Percentiles rank a stretch among this genome's conserved stretches.
Evolutionary conservation across 2,329 filamentous ascomycete species (phyloP).

Genomic region (Colletotrichum sp.): DNA sequence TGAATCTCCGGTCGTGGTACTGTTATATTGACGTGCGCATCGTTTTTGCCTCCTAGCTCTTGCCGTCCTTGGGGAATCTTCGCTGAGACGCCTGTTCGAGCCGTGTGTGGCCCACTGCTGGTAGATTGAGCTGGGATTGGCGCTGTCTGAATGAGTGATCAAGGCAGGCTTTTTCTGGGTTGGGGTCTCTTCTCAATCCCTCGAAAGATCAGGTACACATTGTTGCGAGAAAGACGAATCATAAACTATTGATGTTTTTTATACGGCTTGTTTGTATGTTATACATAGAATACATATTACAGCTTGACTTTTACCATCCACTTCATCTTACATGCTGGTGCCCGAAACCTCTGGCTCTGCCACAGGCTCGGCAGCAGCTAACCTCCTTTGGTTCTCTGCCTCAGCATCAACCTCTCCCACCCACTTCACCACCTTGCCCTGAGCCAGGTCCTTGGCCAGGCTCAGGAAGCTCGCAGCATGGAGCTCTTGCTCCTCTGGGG

Average conservation of each 20-base stretch:
- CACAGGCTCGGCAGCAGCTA: not conserved
- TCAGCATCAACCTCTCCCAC: not conserved
- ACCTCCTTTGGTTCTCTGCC: not conserved
- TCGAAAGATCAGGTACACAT: not conserved
- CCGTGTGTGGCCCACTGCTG: not conserved
- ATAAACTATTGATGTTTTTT: not conserved
- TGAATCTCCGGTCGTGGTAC: not conserved
- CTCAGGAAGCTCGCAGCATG: not conserved
- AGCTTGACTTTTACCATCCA: not conserved
- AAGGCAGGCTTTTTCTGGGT: not conserved
- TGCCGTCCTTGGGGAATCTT: not conserved
- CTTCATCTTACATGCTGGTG: not conserved
- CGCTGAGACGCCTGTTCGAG: not conserved
- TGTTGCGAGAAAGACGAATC: not conserved
- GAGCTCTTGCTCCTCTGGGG: not conserved
- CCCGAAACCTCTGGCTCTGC: not conserved
- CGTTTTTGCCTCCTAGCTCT: not conserved
- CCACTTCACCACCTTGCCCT: conserved; percentile 2
- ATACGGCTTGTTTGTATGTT: not conserved
- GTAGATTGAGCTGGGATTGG: not conserved
- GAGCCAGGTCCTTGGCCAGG: not conserved
- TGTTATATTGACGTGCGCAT: not conserved
- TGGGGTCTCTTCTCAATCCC: not conserved
- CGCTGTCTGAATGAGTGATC: not conserved
- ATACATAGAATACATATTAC: not conserved